Base-by-base conservation (phyloP, 106 monocot species). In the Allium sativum region DNA sequence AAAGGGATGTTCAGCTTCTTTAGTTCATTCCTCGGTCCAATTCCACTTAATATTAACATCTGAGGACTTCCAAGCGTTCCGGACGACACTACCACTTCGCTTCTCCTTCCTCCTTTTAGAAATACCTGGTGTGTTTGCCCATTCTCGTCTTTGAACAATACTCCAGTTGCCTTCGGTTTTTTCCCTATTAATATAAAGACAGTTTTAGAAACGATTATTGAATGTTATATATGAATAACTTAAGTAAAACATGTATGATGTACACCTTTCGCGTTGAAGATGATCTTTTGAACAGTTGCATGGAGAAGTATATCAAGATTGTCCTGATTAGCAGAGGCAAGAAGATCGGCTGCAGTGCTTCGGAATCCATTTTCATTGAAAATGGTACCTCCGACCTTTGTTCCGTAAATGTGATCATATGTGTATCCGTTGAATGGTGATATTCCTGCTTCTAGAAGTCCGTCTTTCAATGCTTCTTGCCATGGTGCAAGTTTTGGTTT, bases 51-150 rank as follows among this genome's bases (percentile, higher is more conserved):
- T 42, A 92, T 61, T 18, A 98, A 74, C 56, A 98, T 53, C 65
- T 98, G 96, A 7, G 96, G 91, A 48, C 84, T 92, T 6, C 79
- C 96, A 3, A 98, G 76, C 9, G 96, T 87, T 0, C 96, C 96
- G 3, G 88, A 66, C 7, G 96, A 80, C 31, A 98, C 21, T 8
- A 98, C 77, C 1, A 98, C 74, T 63, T 98, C 91, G 52, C 89
- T 77, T 10, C 17, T 22, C 8, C 44, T 41, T 12, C 59, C 53
- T 9, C 11, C 19, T 6, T 65, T 72, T 0, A 88, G 59, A 11
- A 21, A 20, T 7, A 74, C 87, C n/a, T 11, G 42, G 77, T 87
- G 87, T 10, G 40, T n/a, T 17, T 18, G 15, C 4, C 87, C 87
- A 12, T 66, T 22, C 71, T 82, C 82, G 16, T 88, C 87, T 58